These are phyloP conservation scores for Colletotrichum tamarilloi DNA, from an alignment of 2,329 filamentous ascomycete genomes.

Conservation along the genomic window DNA sequence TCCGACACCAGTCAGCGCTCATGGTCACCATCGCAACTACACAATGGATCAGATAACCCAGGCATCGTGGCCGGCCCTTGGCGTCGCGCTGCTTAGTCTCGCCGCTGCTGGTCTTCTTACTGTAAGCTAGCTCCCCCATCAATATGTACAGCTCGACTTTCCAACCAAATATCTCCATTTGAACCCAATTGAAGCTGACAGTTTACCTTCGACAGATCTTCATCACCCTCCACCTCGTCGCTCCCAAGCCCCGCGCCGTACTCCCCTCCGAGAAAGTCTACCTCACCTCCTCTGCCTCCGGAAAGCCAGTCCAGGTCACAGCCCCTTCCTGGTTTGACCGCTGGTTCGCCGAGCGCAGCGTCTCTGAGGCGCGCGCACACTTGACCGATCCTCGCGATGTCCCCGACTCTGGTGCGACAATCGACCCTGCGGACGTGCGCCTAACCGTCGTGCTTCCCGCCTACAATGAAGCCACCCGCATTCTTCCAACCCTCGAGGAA, in stretches of 20 bases:
- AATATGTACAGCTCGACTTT: not conserved
- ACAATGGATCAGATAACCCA: conserved; percentile 26
- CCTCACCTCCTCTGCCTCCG: conserved; percentile 77
- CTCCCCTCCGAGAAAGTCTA: conserved; percentile 87
- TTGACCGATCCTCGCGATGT: conserved; percentile 47
- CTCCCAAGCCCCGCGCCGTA: conserved; percentile 81
- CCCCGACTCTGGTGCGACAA: conserved; percentile 62
- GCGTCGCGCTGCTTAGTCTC: conserved; percentile 12
- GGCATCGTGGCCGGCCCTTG: conserved; percentile 31
- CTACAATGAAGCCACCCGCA: conserved; percentile 90
- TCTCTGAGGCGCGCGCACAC: conserved; percentile 52
- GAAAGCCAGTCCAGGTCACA: conserved; percentile 52
- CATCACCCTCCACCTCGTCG: conserved; percentile 76
- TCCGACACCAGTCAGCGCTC: not conserved
- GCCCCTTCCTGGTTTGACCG: conserved; percentile 91
- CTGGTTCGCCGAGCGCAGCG: conserved; percentile 71
- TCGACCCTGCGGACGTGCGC: conserved; percentile 82
- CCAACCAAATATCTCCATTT: not conserved
- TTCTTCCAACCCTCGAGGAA: conserved; percentile 88
- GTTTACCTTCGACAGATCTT: conserved; percentile 59
- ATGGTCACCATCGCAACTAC: not conserved
- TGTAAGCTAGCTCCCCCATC: not conserved
- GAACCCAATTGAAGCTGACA: conserved; percentile 16
- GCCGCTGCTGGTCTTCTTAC: conserved; percentile 15
- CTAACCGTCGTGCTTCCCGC: conserved; percentile 94